Evolutionary conservation across 805 yeast genomes (phyloP).

Genomic region (Lipomyces lipofer): DNA sequence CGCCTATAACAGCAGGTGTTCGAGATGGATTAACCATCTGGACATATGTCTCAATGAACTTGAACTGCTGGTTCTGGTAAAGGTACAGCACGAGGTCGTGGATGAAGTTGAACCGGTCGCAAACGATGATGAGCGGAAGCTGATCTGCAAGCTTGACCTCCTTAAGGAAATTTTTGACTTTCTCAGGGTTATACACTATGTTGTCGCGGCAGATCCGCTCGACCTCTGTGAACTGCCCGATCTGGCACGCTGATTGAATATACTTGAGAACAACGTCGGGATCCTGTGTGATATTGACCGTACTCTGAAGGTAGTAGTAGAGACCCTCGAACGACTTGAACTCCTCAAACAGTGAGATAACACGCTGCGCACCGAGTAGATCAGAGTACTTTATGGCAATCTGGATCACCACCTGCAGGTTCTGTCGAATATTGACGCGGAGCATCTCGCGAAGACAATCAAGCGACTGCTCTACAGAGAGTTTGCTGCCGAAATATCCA

Average conservation of each 20-base stretch:
- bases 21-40: slow-evolving; percentile 96
- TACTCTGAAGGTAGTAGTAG: slow-evolving; percentile 88
- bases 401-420: slow-evolving; percentile 90
- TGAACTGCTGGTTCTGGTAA: slow-evolving; percentile 93
- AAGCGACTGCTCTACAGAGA: slow-evolving; percentile 90
- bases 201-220: slow-evolving; percentile 95
- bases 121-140: slow-evolving; percentile 91
- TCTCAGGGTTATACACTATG: slow-evolving; percentile 92
- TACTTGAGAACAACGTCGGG: slow-evolving; percentile 94
- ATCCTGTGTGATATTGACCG: slow-evolving; percentile 91
- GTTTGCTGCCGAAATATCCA: slow-evolving; percentile 76
- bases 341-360: slow-evolving; percentile 91
- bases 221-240: slow-evolving; percentile 89
- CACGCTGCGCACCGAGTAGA: slow-evolving; percentile 77
- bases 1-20: slow-evolving; percentile 96
- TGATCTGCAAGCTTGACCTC: slow-evolving; percentile 94
- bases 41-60: slow-evolving; percentile 95
- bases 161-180: slow-evolving; percentile 94
- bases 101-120: slow-evolving; percentile 87
- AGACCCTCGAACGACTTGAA: slow-evolving; percentile 90
- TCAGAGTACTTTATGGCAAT: slow-evolving; percentile 97
- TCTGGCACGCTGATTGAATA: slow-evolving; percentile 88
- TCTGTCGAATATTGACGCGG: slow-evolving; percentile 74
- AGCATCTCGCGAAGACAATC: slow-evolving; percentile 85
- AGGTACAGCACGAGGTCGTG: slow-evolving; percentile 91